Conservation (phyloP, 2,329 filamentous ascomycete genomes). For the Fusarium secorum region DNA sequence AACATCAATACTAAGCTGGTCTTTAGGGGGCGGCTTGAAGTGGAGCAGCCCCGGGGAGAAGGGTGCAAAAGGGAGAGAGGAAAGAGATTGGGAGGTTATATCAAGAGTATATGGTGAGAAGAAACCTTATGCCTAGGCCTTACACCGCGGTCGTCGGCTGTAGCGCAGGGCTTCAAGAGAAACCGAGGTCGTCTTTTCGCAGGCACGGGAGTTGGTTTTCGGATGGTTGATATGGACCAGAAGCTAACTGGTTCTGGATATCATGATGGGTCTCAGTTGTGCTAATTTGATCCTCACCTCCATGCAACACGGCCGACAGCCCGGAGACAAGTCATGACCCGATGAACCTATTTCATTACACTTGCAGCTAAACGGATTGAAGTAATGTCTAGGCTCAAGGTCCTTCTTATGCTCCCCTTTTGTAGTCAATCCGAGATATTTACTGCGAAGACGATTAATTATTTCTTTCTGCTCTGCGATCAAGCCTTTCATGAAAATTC, state of each 20-base stretch:
- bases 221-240: conserved; percentile 17
- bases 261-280: conserved; percentile 16
- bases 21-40: conserved; percentile 26
- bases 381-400: background rate
- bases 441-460: background rate
- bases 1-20: conserved; percentile 32
- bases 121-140: conserved; percentile 5
- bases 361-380: background rate
- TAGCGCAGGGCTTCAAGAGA: conserved; percentile 20
- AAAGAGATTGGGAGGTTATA: conserved; percentile 13
- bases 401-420: background rate
- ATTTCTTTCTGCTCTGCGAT: background rate
- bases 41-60: conserved; percentile 41
- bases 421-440: background rate
- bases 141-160: conserved; percentile 40
- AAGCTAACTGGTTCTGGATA: conserved; percentile 26
- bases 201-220: conserved; percentile 23
- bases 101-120: conserved; percentile 21
- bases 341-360: background rate
- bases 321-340: conserved; percentile 8
- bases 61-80: conserved; percentile 16
- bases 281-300: conserved; percentile 9
- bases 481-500: background rate
- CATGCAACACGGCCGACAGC: conserved; percentile 1
- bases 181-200: conserved; percentile 36